Percentiles rank a stretch among this genome's conserved stretches.
Conservation (phyloP, 164 flowering plant genomes). For the Warburgia ugandensis region DNA sequence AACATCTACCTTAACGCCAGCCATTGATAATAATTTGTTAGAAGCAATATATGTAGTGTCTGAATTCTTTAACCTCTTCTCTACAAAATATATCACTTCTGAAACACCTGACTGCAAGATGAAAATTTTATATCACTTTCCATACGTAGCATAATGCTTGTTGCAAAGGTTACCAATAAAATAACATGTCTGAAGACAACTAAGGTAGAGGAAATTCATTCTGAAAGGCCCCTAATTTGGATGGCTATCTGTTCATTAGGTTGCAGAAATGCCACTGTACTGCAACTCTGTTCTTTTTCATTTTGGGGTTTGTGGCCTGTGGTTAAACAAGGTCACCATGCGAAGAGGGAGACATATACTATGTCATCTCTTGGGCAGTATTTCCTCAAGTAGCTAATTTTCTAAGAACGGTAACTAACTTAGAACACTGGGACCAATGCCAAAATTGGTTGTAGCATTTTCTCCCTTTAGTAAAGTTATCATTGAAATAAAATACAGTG, state of each 20-base stretch:
- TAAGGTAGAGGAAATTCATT: not conserved
- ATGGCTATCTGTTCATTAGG: no score
- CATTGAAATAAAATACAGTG: no score
- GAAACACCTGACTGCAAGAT: constrained; percentile 76
- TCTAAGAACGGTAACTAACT: no score
- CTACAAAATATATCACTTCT: constrained; percentile 81
- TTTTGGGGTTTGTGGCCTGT: not conserved
- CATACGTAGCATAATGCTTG: not conserved
- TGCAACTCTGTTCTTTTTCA: no score
- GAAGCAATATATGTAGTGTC: constrained; percentile 68
- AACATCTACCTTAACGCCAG: constrained; percentile 65
- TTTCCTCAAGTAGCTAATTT: no score
- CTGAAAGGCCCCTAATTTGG: not conserved
- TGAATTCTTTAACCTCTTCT: constrained; percentile 55
- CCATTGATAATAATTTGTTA: constrained; percentile 69
- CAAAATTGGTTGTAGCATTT: no score
- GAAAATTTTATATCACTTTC: constrained; percentile 6
- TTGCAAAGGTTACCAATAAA: no score
- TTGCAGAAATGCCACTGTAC: no score
- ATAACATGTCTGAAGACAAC: not conserved
- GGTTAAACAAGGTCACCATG: not conserved
- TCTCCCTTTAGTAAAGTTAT: no score
- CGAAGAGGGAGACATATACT: no score
- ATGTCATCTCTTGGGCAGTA: no score
- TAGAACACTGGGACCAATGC: no score